These are phyloP conservation scores for Polyporus arcularius DNA, from an alignment of 768 basidiomycete genomes.

Conservation along the genomic window DNA sequence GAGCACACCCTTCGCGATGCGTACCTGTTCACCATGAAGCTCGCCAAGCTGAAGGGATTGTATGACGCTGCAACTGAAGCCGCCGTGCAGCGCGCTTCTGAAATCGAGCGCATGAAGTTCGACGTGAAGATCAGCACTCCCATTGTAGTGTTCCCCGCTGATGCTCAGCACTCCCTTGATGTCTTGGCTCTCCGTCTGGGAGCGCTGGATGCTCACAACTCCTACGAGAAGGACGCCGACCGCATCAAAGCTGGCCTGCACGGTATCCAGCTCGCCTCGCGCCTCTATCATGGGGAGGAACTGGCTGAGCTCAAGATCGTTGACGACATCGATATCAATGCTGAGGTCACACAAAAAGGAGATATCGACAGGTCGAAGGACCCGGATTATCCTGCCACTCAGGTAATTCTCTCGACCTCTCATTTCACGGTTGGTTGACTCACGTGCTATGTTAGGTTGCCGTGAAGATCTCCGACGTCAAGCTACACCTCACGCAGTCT, in stretches of 20 bases:
- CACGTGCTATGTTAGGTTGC: conserved; percentile 49
- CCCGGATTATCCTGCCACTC: conserved; percentile 64
- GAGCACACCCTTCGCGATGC: conserved; percentile 90
- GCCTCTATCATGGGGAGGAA: conserved; percentile 47
- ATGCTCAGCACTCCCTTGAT: conserved; percentile 62
- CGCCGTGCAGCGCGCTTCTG: conserved; percentile 90
- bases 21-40: conserved; percentile 77
- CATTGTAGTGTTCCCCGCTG: conserved; percentile 84
- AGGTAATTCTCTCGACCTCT: conserved; percentile 47
- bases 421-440: background rate
- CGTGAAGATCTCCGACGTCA: conserved; percentile 80
- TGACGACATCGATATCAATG: conserved; percentile 80
- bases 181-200: conserved; percentile 81
- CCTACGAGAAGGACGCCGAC: conserved; percentile 56
- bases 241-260: conserved; percentile 73
- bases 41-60: conserved; percentile 88
- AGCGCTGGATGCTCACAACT: conserved; percentile 82
- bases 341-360: conserved; percentile 65
- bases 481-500: conserved; percentile 77
- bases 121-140: conserved; percentile 89
- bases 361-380: conserved; percentile 55
- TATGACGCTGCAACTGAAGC: conserved; percentile 94
- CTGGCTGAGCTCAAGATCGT: conserved; percentile 77
- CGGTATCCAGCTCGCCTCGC: conserved; percentile 84
- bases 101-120: conserved; percentile 93